Evolutionary conservation across 805 yeast species (phyloP).

Genomic region (Maudiozyma saulgeensis): DNA sequence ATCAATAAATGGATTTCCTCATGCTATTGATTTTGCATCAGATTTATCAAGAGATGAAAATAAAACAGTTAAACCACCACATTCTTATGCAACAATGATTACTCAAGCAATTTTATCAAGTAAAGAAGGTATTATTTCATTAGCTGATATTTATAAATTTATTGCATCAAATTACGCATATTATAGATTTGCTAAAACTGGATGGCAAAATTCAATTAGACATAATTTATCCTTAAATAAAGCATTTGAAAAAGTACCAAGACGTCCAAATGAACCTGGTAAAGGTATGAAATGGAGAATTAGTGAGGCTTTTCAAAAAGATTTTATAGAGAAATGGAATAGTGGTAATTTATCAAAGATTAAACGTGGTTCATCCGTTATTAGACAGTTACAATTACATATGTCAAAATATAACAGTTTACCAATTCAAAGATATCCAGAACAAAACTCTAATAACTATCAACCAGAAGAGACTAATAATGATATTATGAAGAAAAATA

Average conservation of each 20-base stretch:
- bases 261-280: slow-evolving; percentile 94
- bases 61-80: slow-evolving; percentile 88
- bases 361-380: slow-evolving; percentile 72
- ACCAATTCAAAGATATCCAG: slow-evolving; percentile 28
- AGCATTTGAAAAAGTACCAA: slow-evolving; percentile 95
- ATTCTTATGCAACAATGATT: slow-evolving; percentile 95
- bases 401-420: slow-evolving; percentile 39
- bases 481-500: no score
- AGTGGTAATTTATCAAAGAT: slow-evolving; percentile 66
- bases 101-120: slow-evolving; percentile 92
- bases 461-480: background rate
- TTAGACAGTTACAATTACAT: slow-evolving; percentile 71
- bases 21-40: slow-evolving; percentile 25
- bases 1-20: slow-evolving; percentile 16
- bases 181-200: slow-evolving; percentile 83
- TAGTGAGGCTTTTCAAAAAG: slow-evolving; percentile 72
- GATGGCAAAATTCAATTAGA: slow-evolving; percentile 97
- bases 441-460: slow-evolving; percentile 1
- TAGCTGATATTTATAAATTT: slow-evolving; percentile 89
- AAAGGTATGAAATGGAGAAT: slow-evolving; percentile 99
- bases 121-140: slow-evolving; percentile 75
- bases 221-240: slow-evolving; percentile 90
- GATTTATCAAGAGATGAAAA: slow-evolving; percentile 85
- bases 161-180: slow-evolving; percentile 81
- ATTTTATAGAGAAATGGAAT: slow-evolving; percentile 70